Percentiles rank a stretch among this genome's conserved stretches.
These are phyloP conservation scores for Aspergillus mulundensis DNA, from an alignment of 495 filamentous ascomycete species.

Conservation along the genomic window DNA sequence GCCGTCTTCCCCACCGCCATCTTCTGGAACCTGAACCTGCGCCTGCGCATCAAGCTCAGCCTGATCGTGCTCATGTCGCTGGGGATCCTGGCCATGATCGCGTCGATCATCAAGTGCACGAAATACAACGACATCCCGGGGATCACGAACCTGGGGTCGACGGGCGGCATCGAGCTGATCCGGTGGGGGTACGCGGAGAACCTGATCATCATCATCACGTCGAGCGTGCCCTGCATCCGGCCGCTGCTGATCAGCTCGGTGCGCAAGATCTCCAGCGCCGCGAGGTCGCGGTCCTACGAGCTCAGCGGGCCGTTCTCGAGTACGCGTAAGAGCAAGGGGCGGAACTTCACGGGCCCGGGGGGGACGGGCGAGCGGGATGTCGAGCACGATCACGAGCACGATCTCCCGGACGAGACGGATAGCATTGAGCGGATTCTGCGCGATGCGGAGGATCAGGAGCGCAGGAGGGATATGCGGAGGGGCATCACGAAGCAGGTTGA, in stretches of 20 bases:
- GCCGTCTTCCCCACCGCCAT: constrained; percentile 40
- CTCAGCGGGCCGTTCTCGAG: constrained; percentile 23
- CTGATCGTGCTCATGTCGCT: constrained; percentile 38
- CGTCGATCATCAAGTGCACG: constrained; percentile 43
- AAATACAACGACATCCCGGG: constrained; percentile 33
- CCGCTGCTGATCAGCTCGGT: constrained; percentile 36
- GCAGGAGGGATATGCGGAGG: constrained; percentile 4
- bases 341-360: not conserved
- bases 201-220: constrained; percentile 34
- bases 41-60: constrained; percentile 34
- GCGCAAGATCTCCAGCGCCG: constrained; percentile 33
- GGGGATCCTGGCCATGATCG: constrained; percentile 38
- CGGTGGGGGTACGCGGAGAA: constrained; percentile 35
- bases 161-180: constrained; percentile 28
- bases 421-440: constrained; percentile 33
- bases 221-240: constrained; percentile 33
- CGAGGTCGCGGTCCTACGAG: constrained; percentile 29
- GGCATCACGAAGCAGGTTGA: constrained; percentile 35
- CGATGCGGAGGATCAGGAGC: constrained; percentile 16
- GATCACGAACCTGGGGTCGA: constrained; percentile 28
- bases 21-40: constrained; percentile 43
- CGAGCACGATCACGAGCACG: not conserved
- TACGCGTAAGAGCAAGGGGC: not conserved
- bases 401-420: constrained; percentile 18
- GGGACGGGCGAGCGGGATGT: not conserved